Base-by-base conservation (phyloP, 179 eudicot species). In the Carnegiea gigantea region DNA sequence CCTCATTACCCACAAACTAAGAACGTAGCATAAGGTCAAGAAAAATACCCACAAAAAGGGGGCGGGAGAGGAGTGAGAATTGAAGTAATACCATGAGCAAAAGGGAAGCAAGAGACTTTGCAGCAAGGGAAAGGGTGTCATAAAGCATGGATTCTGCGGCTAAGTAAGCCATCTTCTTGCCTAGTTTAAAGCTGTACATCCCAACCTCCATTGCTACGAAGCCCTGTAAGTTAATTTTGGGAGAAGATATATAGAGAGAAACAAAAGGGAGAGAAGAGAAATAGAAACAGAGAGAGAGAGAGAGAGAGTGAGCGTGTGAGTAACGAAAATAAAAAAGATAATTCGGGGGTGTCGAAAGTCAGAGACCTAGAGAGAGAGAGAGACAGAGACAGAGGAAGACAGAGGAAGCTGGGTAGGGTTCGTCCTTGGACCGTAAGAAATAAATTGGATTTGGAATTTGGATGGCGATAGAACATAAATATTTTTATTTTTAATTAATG, bases 101-200 rank as follows among this genome's bases (percentile, higher is more conserved):
- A 80, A 85, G 83, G 60, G 65, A 85, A 83, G 85, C 77, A 81
- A 87, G 81, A 83, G 89, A 87, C 74, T 83, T 87, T 38, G 79
- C 81, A 85, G 87, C 87, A 67, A 87, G 81, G 54, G 79, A 75
- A 78, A 87, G 82, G 40, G 89, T 76, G 14, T 85, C 79, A 24
- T 73, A 59, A n/a, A 83, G 53, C 57, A 83, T 70, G 64, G 53
- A 75, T 73, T 85, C 79, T 76, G 80, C 70, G 8, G 38, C 49
- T 6, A 51, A 72, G 48, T 18, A 83, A 36, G 48, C 75, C 88
- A 81, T 48, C 21, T 36, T 68, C 70, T 44, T 75, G n/a, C 49
- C 73, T 77, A 81, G 57, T 44, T 85, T 81, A 51, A 84, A 87
- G 65, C 81, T 83, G 79, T 79, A 26, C 72, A 44, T 54, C 75